A percentile compares a stretch with the other conserved stretches of the same genome.
phyloP scores from a whole-genome alignment of 1,139 yeast species.

The Diutina neorugosa region DNA sequence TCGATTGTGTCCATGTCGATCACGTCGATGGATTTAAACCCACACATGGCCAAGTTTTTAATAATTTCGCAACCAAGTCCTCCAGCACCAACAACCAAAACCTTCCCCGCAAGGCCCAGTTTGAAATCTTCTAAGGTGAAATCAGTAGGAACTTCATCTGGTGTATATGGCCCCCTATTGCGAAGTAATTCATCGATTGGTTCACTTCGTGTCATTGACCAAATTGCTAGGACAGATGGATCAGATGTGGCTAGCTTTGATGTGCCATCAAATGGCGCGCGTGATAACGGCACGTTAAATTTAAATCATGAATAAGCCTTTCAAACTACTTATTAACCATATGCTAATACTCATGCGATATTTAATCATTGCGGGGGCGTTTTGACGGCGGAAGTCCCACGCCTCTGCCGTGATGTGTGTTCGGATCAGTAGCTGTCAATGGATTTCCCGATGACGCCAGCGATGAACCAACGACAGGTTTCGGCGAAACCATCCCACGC shows the following conservation, averaged over 20 bases:
- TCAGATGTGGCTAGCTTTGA: not conserved
- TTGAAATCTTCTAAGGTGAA: slow-evolving; percentile 16
- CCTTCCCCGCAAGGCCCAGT: slow-evolving; percentile 19
- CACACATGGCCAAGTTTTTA: slow-evolving; percentile 69
- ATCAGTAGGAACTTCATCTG: slow-evolving; percentile 22
- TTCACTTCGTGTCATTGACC: not conserved
- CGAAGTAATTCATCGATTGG: slow-evolving; percentile 16
- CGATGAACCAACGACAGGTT: not conserved
- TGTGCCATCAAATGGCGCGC: not conserved
- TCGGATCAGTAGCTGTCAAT: not conserved
- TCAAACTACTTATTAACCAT: too few species aligned
- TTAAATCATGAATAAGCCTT: too few species aligned
- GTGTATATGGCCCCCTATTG: slow-evolving; percentile 27
- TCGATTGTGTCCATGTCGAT: slow-evolving; percentile 96
- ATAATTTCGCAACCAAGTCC: slow-evolving; percentile 92
- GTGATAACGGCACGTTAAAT: not conserved
- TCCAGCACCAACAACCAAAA: slow-evolving; percentile 78
- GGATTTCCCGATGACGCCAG: not conserved
- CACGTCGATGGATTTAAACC: slow-evolving; percentile 64
- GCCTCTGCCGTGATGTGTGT: not conserved
- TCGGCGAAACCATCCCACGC: not conserved
- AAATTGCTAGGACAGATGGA: not conserved
- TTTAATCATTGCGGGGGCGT: not conserved
- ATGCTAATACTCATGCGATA: not conserved
- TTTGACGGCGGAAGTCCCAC: not conserved